These are phyloP conservation scores for Lactarius pseudohatsudake DNA, from an alignment of 768 basidiomycete genomes.

Conservation along the genomic window DNA sequence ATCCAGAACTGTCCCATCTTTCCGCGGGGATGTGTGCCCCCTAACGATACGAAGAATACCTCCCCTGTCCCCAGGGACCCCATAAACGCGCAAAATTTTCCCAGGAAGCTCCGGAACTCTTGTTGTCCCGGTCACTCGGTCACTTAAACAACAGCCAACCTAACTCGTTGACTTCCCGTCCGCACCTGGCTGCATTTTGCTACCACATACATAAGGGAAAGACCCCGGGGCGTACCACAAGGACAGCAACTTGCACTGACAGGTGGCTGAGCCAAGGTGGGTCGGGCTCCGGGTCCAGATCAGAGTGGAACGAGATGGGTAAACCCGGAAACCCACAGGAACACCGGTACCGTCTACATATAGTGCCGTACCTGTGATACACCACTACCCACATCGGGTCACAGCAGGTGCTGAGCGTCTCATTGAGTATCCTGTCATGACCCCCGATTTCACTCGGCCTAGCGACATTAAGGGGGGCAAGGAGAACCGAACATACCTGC, in stretches of 20 bases:
- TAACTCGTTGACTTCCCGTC: neutral
- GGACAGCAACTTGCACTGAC: neutral
- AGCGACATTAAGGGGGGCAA: neutral
- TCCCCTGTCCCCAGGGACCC: neutral
- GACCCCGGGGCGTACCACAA: neutral
- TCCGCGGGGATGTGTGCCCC: constrained; percentile 18
- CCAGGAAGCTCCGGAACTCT: neutral
- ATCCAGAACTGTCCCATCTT: neutral
- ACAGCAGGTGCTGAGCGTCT: neutral
- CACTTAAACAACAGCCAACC: neutral
- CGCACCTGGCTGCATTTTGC: neutral
- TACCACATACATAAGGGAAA: neutral
- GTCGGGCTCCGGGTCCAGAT: neutral
- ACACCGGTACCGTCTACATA: constrained; percentile 5
- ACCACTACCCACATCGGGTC: neutral
- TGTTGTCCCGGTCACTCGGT: neutral
- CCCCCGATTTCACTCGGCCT: neutral
- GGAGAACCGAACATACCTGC: too few species aligned
- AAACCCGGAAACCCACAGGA: neutral
- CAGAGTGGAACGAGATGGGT: neutral
- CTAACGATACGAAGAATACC: neutral
- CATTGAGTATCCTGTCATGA: neutral
- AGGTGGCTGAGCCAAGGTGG: neutral
- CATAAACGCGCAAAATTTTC: neutral
- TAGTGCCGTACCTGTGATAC: neutral